Percentiles rank a stretch among this genome's conserved stretches.
These are phyloP conservation scores for Talaromyces sp. DNA, from an alignment of 2,329 filamentous ascomycete genomes.

Conservation along the genomic window DNA sequence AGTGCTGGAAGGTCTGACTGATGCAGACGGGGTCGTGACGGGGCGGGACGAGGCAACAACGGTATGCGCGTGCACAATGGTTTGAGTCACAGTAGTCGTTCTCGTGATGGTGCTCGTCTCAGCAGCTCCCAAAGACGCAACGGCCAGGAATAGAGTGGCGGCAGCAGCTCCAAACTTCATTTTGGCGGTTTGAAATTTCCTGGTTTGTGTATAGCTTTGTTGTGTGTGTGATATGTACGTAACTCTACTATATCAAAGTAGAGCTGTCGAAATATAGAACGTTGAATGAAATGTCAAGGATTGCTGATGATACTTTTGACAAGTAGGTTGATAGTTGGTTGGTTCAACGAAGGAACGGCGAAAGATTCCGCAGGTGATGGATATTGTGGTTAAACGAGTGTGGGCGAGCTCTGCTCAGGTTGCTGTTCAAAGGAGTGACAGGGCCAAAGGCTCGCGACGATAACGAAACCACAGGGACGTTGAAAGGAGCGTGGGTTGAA, in stretches of 20 bases:
- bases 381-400: neutral
- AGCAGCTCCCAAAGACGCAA: constrained; percentile 22
- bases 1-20: constrained; percentile 19
- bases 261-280: neutral
- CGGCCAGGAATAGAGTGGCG: constrained; percentile 27
- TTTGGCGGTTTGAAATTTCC: constrained; percentile 12
- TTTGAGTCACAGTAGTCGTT: constrained; percentile 38
- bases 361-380: neutral
- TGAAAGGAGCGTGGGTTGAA: neutral
- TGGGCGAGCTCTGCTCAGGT: constrained; percentile 9
- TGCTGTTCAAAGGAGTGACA: constrained; percentile 9
- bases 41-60: constrained; percentile 8
- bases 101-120: constrained; percentile 25
- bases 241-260: neutral
- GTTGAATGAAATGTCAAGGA: neutral
- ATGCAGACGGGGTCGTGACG: constrained; percentile 10
- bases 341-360: neutral
- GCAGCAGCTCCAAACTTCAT: constrained; percentile 34
- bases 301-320: neutral
- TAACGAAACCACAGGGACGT: constrained; percentile 3
- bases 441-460: neutral
- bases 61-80: constrained; percentile 32
- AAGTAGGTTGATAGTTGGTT: neutral
- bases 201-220: neutral
- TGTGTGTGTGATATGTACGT: neutral